A percentile compares a stretch with the other conserved stretches of the same genome.
These are phyloP conservation scores for Sporobolomyces pararoseus DNA, from an alignment of 768 basidiomycete species.

Conservation along the genomic window DNA sequence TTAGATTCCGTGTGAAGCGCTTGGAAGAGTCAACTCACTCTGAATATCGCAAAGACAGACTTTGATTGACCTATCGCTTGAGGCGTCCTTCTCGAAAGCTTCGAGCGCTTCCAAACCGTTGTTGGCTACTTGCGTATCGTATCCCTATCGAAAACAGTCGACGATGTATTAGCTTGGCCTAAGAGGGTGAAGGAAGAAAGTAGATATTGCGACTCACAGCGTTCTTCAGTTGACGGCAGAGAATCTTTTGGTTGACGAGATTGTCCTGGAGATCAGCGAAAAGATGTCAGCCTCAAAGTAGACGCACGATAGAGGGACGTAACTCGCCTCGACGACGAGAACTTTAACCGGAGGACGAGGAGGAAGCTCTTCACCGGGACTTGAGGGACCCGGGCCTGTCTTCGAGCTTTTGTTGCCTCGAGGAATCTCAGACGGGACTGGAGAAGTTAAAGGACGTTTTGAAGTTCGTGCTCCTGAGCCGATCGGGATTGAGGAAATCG, in stretches of 20 bases:
- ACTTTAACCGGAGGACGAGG: background rate
- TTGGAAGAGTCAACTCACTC: background rate
- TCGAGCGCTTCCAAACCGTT: constrained; percentile 38
- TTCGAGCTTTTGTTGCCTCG: background rate
- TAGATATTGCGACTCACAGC: background rate
- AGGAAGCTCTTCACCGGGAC: background rate
- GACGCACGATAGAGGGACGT: background rate
- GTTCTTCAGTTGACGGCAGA: constrained; percentile 37
- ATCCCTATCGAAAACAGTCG: constrained; percentile 16
- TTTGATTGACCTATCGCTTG: background rate
- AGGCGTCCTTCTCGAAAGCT: constrained; percentile 9
- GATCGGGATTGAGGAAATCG: background rate
- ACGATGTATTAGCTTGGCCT: no score
- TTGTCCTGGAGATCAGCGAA: constrained; percentile 30
- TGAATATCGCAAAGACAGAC: constrained; percentile 29
- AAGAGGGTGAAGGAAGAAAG: background rate
- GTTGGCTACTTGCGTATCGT: constrained; percentile 23
- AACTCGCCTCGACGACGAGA: constrained; percentile 28
- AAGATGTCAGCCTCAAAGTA: background rate
- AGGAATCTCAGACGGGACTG: background rate
- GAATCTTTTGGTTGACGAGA: constrained; percentile 38
- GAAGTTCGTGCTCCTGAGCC: background rate
- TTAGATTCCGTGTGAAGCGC: background rate
- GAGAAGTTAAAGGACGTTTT: constrained; percentile 6
- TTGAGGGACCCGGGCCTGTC: background rate